Conservation (phyloP, 2,329 filamentous ascomycete genomes). For the Didymella exigua region DNA sequence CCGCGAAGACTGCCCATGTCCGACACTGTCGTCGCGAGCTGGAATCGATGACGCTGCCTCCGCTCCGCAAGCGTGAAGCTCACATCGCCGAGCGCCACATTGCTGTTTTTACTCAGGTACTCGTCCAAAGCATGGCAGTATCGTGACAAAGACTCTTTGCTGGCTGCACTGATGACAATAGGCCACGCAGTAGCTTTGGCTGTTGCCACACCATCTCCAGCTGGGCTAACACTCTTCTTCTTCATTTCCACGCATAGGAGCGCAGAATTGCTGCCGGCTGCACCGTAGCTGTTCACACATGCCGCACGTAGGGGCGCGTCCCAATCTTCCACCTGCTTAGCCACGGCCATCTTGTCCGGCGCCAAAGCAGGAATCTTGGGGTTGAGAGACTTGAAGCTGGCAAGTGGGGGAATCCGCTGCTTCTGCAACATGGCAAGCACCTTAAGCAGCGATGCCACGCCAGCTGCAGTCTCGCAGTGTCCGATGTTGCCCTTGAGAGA, state of each 20-base stretch:
- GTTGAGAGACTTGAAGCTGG: neutral
- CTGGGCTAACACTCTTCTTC: neutral
- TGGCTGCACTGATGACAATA: neutral
- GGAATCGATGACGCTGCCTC: neutral
- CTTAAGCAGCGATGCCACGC: constrained; percentile 38
- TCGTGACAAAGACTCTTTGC: neutral
- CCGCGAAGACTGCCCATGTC: neutral
- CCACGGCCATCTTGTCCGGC: too few species aligned
- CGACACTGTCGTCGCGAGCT: neutral
- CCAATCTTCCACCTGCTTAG: neutral
- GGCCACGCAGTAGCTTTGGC: neutral
- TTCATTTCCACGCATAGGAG: constrained; percentile 18
- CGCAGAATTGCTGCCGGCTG: constrained; percentile 21
- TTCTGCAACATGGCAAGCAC: constrained; percentile 32
- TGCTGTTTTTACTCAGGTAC: neutral
- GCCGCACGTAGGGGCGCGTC: neutral
- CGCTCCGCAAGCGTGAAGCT: neutral
- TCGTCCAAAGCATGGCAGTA: neutral
- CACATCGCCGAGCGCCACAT: neutral
- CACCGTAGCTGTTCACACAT: neutral
- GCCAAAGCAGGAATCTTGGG: neutral
- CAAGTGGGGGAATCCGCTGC: constrained; percentile 24
- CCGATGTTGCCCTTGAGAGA: constrained; percentile 41
- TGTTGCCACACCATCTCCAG: neutral
- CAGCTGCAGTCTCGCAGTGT: constrained; percentile 41